Evolutionary conservation across 805 yeast species (phyloP), one percentile per base, ranked within the genome.

Genomic region (Schwanniomyces pseudopolymorphus): DNA sequence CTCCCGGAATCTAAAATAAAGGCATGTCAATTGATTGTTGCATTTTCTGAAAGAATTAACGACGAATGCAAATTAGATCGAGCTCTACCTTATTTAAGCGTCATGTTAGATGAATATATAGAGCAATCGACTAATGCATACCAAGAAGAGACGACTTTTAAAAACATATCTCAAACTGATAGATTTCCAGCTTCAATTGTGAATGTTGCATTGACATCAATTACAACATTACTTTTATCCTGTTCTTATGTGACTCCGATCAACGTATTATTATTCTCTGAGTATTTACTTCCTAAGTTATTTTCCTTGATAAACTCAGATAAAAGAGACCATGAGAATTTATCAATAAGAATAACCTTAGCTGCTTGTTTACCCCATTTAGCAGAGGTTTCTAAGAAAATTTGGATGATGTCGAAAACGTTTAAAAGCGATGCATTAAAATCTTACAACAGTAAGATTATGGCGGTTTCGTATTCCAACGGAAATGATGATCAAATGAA

Each of bases 31-130:
- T 65, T 91, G 50, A 77, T 94, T 0, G 62, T 88, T 7, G 87
- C 89, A 0, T 72, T 92, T 16, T 80, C 92, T 1, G 96, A 88
- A 57, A 78, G 81, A 47, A 71, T 89, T 1, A 79, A 80, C 20
- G 98, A 94, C 60, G 96, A 87, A 46, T 84, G 83, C 13, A 92
- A 90, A 60, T 69, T 94, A 33, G 97, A 94, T 61, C 67, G 97
- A 39, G 81, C 89, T 26, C 63, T 94, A 20, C 98, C 99, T 0
- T 89, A 85, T 59, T 62, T 94, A 20, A 77, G 88, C 19, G 69
- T 81, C n/a, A 70, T 89, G 44, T 62, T 91, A 11, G 89, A 87
- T 43, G 96, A 89, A 39, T 68, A 57, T 40, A 54, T 63, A 3
- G 64, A 62, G 36, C 50, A 44, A 22, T 47, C 59, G 2, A 16